Evolutionary conservation across 2,329 filamentous ascomycete genomes (phyloP), one percentile per base, ranked within the genome.

Genomic region (Rhytidhysteron rufulum): DNA sequence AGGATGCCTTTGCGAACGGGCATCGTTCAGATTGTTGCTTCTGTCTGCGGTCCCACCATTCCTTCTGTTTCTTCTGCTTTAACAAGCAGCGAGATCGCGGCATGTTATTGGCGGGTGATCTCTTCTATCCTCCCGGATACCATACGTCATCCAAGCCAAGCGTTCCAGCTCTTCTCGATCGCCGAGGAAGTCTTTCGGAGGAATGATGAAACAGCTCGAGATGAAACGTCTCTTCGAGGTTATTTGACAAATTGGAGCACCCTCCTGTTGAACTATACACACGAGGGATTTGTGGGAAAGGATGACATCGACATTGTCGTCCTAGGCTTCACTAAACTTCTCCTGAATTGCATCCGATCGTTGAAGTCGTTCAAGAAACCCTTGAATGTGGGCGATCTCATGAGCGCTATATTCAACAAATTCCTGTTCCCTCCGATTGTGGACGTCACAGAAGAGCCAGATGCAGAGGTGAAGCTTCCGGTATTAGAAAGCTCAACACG

Each of bases 281-380:
- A 66, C 19, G 37, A 53, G 21, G 62, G 64, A 40, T 47, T 58
- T 32, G 59, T 66, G 5, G 66, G 64, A 5, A 54, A 58, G 8
- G 58, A 63, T 15, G 54, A 66, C 17, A 46, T 48, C 6, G 63
- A 68, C 41, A 45, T 50, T 27, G 54, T 68, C 20, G 59, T 69
- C 11, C 35, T 62, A 13, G 66, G 66, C 2, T 58, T 73, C 17
- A 60, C 69, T 3, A 63, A 60, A 27, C 55, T 74, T 20, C 51
- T 74, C 13, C 48, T 53, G 9, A 62, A 51, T 35, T 65, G 66
- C 30, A 50, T 66, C 18, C 47, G 57, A n/a, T 67, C 62, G 4
- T 41, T 67, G 22, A 67, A 66, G 36, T 66, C 64, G 2, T 64
- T 63, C 51, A 66, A 67, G 44, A 64, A 57, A 39, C 58, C 62